Conservation (phyloP, 1,284 basidiomycete species). For the Leccinum colubrinum region DNA sequence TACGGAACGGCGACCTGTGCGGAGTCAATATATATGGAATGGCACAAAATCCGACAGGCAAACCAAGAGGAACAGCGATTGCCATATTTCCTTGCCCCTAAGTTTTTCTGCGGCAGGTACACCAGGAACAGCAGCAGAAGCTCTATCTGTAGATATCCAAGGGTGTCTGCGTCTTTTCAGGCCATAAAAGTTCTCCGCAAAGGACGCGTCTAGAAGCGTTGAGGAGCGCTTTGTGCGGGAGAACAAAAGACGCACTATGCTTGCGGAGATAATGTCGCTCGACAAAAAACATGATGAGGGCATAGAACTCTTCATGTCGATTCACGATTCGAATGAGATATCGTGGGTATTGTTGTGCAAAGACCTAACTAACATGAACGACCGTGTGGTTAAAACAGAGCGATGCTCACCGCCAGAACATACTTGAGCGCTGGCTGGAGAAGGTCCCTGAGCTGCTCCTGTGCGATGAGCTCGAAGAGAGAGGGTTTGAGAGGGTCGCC, state of each 20-base stretch:
- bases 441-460: slow-evolving; percentile 91
- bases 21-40: slow-evolving; percentile 1
- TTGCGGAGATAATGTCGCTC: slow-evolving; percentile 89
- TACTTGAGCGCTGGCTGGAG: slow-evolving; percentile 96
- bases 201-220: slow-evolving; percentile 68
- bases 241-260: slow-evolving; percentile 54
- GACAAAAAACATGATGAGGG: slow-evolving; percentile 82
- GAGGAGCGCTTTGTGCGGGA: neutral
- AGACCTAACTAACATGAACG: slow-evolving; percentile 57
- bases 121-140: slow-evolving; percentile 64
- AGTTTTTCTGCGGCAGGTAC: slow-evolving; percentile 64
- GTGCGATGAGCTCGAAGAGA: slow-evolving; percentile 93
- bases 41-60: slow-evolving; percentile 22
- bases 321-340: slow-evolving; percentile 93
- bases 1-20: slow-evolving; percentile 86
- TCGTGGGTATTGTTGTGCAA: slow-evolving; percentile 93
- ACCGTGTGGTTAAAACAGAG: neutral
- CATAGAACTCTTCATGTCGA: slow-evolving; percentile 95
- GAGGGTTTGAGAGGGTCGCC: slow-evolving; percentile 81
- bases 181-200: slow-evolving; percentile 93
- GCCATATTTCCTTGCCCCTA: slow-evolving; percentile 60
- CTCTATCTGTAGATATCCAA: slow-evolving; percentile 64
- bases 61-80: slow-evolving; percentile 78
- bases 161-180: slow-evolving; percentile 76
- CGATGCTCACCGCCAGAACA: slow-evolving; percentile 74